phyloP scores from a whole-genome alignment of 2,329 filamentous ascomycete genomes.

The Xylaria sp. region DNA sequence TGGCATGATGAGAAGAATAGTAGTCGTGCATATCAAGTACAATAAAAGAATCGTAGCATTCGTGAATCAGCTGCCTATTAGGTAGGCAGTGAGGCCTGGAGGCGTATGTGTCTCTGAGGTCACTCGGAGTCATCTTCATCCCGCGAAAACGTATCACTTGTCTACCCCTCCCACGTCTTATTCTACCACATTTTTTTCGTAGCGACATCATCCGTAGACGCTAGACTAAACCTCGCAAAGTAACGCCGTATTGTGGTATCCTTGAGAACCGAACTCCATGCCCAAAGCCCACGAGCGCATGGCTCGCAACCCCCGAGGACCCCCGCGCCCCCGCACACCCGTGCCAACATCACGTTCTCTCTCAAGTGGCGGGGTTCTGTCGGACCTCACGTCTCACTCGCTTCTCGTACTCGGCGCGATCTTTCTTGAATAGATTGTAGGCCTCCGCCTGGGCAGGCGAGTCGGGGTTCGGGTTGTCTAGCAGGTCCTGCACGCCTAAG shows the following conservation, averaged over 20 bases:
- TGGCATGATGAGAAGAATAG: not conserved
- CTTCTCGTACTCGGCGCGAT: constrained; percentile 86
- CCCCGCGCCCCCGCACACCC: not conserved
- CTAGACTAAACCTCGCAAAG: constrained; percentile 32
- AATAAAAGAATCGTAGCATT: constrained; percentile 9
- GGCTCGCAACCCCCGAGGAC: constrained; percentile 22
- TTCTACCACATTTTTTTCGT: constrained; percentile 22
- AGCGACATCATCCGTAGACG: constrained; percentile 15
- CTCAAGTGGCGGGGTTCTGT: constrained; percentile 78
- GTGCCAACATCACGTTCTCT: not conserved
- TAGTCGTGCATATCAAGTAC: not conserved
- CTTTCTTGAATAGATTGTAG: constrained; percentile 96
- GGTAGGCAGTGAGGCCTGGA: not conserved
- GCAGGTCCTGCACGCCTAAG: constrained; percentile 92
- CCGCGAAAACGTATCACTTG: constrained; percentile 14
- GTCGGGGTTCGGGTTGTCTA: constrained; percentile 96
- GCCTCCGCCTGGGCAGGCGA: constrained; percentile 97
- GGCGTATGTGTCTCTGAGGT: constrained; percentile 10
- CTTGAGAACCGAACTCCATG: constrained; percentile 41
- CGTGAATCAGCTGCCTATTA: constrained; percentile 17
- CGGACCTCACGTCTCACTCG: constrained; percentile 87
- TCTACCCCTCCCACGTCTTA: constrained; percentile 19
- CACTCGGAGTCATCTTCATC: not conserved
- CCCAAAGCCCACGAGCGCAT: constrained; percentile 25
- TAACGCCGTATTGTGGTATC: constrained; percentile 41